Percentiles rank a stretch among this genome's conserved stretches.
These are phyloP conservation scores for Ogataea siamensis DNA, from an alignment of 805 yeast genomes.

Conservation along the genomic window DNA sequence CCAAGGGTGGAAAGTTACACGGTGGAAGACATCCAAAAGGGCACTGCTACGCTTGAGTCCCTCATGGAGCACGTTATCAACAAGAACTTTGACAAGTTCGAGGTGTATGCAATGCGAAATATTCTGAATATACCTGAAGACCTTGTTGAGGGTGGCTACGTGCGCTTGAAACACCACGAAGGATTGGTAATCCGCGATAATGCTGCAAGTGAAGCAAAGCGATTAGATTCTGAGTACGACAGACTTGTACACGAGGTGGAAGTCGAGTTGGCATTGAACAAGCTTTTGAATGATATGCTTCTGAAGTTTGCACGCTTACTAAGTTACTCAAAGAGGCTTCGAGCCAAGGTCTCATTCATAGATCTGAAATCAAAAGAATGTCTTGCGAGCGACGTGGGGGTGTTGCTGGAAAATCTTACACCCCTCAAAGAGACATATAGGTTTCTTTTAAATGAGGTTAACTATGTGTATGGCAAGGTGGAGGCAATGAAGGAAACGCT, in stretches of 20 bases:
- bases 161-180: constrained; percentile 67
- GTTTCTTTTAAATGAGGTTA: constrained; percentile 27
- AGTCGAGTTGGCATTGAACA: constrained; percentile 43
- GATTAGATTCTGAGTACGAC: constrained; percentile 24
- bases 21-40: constrained; percentile 58
- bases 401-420: constrained; percentile 16
- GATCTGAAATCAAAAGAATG: constrained; percentile 10
- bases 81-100: constrained; percentile 80
- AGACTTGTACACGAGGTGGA: constrained; percentile 39
- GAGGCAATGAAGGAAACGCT: constrained; percentile 14
- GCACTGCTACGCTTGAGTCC: constrained; percentile 78
- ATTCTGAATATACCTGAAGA: constrained; percentile 68
- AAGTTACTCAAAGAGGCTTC: constrained; percentile 26
- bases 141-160: constrained; percentile 61
- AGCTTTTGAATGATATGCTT: constrained; percentile 39
- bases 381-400: constrained; percentile 4
- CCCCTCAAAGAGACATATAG: constrained; percentile 30
- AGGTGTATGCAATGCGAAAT: constrained; percentile 76
- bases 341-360: constrained; percentile 13
- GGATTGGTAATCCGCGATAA: constrained; percentile 36
- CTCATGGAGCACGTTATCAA: constrained; percentile 74
- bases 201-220: constrained; percentile 18
- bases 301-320: constrained; percentile 38
- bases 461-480: constrained; percentile 21
- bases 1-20: constrained; percentile 11